Evolutionary conservation across 2,329 filamentous ascomycete genomes (phyloP).

Genomic region (Aspergillus sergii): DNA sequence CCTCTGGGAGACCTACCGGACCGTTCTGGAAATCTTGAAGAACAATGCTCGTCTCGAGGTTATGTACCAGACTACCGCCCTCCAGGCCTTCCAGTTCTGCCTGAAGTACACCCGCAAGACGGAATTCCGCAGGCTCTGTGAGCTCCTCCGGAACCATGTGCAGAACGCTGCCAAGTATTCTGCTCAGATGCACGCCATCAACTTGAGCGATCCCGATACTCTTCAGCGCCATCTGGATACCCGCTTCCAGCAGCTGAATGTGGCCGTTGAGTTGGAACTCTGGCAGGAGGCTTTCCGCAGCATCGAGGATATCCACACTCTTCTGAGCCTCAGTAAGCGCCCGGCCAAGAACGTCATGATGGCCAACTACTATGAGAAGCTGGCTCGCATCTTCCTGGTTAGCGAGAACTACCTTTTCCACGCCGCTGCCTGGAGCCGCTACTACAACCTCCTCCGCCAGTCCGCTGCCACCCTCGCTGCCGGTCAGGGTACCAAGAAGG

Average conservation of each 20-base stretch:
- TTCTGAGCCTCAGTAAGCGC: constrained; percentile 96
- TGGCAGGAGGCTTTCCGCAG: constrained; percentile 99
- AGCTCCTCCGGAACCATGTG: constrained; percentile 96
- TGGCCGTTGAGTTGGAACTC: constrained; percentile 93
- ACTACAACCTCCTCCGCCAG: constrained; percentile 94
- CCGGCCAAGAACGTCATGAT: constrained; percentile 99
- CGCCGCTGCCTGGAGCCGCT: constrained; percentile 93
- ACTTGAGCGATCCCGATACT: constrained; percentile 95
- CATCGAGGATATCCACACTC: constrained; percentile 97
- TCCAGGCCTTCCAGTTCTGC: constrained; percentile 98
- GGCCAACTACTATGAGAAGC: constrained; percentile 99
- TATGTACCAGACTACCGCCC: constrained; percentile 97
- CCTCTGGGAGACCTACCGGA: constrained; percentile 98
- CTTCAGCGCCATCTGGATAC: constrained; percentile 97
- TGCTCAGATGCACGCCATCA: constrained; percentile 98
- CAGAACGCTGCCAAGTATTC: constrained; percentile 99
- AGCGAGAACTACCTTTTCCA: constrained; percentile 99
- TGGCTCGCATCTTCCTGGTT: constrained; percentile 96
- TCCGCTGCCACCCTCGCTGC: constrained; percentile 80
- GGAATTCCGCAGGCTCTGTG: constrained; percentile 97
- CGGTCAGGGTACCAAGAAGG: constrained; percentile 87
- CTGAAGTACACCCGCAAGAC: constrained; percentile 98
- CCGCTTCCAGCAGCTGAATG: constrained; percentile 96
- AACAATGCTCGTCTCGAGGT: constrained; percentile 98
- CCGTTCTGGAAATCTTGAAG: constrained; percentile 95